Evolutionary conservation across 306 rosid species (phyloP).

Genomic region (Albizia julibrissin): DNA sequence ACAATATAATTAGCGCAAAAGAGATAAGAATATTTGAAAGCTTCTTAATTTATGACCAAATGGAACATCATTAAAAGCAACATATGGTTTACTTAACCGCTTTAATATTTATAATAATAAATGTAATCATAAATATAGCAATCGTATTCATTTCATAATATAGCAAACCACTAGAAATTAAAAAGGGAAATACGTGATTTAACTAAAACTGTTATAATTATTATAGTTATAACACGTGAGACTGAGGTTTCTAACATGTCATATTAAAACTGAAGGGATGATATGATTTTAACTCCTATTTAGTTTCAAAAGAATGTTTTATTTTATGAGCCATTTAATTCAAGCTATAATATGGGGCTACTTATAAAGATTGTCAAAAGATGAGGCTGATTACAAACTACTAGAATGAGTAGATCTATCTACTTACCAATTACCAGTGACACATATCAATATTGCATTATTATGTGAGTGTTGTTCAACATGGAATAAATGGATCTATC

Average conservation of each 20-base stretch:
- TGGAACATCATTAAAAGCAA: constrained; percentile 17
- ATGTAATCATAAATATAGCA: constrained; percentile 46
- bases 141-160: constrained; percentile 22
- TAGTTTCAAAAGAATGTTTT: no score
- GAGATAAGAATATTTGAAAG: neutral
- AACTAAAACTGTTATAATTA: neutral
- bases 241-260: constrained; percentile 38
- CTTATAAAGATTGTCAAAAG: no score
- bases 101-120: constrained; percentile 34
- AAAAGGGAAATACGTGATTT: constrained; percentile 31
- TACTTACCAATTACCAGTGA: no score
- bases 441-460: no score
- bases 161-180: constrained; percentile 9
- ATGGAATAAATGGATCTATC: no score
- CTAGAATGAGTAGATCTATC: no score
- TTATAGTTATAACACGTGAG: constrained; percentile 27
- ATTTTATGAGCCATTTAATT: no score
- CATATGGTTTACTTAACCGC: constrained; percentile 31
- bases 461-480: no score
- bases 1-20: neutral
- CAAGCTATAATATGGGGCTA: no score
- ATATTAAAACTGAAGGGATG: no score
- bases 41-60: neutral
- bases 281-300: no score
- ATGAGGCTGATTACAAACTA: no score